These are phyloP conservation scores for Cyberlindnera mississippiensis DNA, from an alignment of 805 yeast species.

Conservation along the genomic window DNA sequence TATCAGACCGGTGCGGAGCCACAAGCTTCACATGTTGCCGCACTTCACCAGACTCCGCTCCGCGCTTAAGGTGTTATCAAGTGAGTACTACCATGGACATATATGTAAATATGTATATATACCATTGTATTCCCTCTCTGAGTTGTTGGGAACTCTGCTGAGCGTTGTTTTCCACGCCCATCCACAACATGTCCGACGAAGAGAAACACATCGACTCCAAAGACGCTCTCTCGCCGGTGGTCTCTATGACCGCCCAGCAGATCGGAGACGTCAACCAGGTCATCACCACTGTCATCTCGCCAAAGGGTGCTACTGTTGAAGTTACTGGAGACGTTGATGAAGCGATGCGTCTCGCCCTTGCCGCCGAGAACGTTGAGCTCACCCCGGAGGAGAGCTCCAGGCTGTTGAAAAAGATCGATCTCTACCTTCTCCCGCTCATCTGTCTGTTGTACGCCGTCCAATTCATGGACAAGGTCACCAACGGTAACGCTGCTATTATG, in stretches of 20 bases:
- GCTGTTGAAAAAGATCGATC: background rate
- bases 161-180: no score
- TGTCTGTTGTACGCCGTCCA: background rate
- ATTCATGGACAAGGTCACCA: background rate
- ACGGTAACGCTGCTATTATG: background rate
- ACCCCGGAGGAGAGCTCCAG: background rate
- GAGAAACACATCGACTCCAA: no score
- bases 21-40: no score
- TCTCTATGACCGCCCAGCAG: background rate
- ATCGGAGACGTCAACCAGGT: background rate
- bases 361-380: background rate
- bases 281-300: background rate
- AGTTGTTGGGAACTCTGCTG: no score
- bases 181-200: no score
- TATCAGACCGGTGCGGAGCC: no score
- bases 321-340: background rate
- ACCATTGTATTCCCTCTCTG: no score
- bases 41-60: no score
- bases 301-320: background rate
- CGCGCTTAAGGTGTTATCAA: no score
- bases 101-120: no score
- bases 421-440: background rate
- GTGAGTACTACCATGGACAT: no score
- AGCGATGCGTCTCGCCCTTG: background rate
- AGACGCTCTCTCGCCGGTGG: background rate